Evolutionary conservation across 768 basidiomycete species (phyloP).

Genomic region (Psilocybe cyanescens): DNA sequence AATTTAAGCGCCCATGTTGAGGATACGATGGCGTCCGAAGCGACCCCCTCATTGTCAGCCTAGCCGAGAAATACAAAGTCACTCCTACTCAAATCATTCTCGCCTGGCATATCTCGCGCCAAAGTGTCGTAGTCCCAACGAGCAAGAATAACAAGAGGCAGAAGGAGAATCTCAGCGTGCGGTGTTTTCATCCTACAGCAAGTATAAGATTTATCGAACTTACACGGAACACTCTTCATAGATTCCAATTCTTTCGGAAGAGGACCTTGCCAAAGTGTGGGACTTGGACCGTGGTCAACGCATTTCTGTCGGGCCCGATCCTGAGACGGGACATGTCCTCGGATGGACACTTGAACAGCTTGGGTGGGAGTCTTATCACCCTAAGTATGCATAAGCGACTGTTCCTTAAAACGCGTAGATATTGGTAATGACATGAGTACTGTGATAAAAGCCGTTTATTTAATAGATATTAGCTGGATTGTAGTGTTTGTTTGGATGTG

Average conservation of each 20-base stretch:
- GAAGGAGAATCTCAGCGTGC: conserved; percentile 5
- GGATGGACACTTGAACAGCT: conserved; percentile 42
- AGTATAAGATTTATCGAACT: too few species aligned
- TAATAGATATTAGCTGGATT: too few species aligned
- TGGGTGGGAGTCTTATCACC: conserved; percentile 35
- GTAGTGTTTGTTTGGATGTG: too few species aligned
- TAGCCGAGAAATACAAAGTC: conserved; percentile 52
- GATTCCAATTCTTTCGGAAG: conserved; percentile 24
- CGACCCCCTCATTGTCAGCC: conserved; percentile 45
- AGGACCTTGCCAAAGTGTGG: conserved; percentile 49
- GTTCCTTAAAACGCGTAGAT: too few species aligned
- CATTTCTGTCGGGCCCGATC: conserved; percentile 41
- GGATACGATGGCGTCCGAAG: conserved; percentile 35
- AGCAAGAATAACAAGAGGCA: conserved; percentile 49
- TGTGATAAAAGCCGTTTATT: too few species aligned
- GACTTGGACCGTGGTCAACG: conserved; percentile 44
- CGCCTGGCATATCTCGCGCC: conserved; percentile 54
- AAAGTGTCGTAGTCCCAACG: conserved; percentile 49
- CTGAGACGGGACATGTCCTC: conserved; percentile 34
- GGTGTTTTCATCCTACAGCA: too few species aligned
- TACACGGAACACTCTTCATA: neutral
- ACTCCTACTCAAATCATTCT: conserved; percentile 51
- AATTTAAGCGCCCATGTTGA: conserved; percentile 20
- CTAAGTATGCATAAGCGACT: neutral
- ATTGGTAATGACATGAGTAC: too few species aligned